These are phyloP conservation scores for Cercophora newfieldiana DNA, from an alignment of 495 filamentous ascomycete genomes.

Conservation along the genomic window DNA sequence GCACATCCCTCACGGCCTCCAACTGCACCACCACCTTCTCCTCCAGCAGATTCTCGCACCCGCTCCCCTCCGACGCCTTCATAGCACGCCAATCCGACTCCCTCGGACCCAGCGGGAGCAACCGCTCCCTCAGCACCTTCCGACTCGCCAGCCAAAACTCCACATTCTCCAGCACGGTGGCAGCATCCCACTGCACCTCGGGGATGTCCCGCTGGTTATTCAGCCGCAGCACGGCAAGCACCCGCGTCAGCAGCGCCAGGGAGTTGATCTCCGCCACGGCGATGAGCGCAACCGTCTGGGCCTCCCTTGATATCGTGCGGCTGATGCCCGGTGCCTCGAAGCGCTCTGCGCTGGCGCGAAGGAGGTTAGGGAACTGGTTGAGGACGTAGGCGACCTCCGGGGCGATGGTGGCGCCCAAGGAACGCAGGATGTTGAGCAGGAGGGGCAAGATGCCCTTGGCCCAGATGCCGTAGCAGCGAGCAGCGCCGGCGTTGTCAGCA, in stretches of 20 bases:
- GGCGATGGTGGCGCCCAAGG: slow-evolving; percentile 74
- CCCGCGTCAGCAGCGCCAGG: slow-evolving; percentile 68
- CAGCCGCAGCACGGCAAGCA: slow-evolving; percentile 61
- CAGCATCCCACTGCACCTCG: slow-evolving; percentile 68
- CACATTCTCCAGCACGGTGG: slow-evolving; percentile 70
- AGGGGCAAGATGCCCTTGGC: slow-evolving; percentile 81
- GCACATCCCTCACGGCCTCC: slow-evolving; percentile 51
- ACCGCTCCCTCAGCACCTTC: slow-evolving; percentile 61
- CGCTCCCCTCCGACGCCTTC: slow-evolving; percentile 30
- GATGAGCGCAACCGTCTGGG: slow-evolving; percentile 62
- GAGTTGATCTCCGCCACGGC: slow-evolving; percentile 75
- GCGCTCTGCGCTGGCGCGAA: slow-evolving; percentile 60
- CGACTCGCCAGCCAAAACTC: slow-evolving; percentile 69
- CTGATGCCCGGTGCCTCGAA: slow-evolving; percentile 56
- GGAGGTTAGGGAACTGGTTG: slow-evolving; percentile 76
- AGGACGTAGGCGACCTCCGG: slow-evolving; percentile 84
- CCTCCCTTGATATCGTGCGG: slow-evolving; percentile 42
- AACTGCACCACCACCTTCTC: slow-evolving; percentile 71
- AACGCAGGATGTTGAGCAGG: slow-evolving; percentile 83
- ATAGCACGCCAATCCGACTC: slow-evolving; percentile 65
- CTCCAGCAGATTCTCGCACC: slow-evolving; percentile 63
- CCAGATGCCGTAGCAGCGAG: slow-evolving; percentile 81
- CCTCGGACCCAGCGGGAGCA: slow-evolving; percentile 68
- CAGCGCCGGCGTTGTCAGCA: slow-evolving; percentile 51
- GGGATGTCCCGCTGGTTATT: slow-evolving; percentile 64